Conservation (phyloP, 352 stramenopile species). For the Phytopythium chamaehyphon region DNA sequence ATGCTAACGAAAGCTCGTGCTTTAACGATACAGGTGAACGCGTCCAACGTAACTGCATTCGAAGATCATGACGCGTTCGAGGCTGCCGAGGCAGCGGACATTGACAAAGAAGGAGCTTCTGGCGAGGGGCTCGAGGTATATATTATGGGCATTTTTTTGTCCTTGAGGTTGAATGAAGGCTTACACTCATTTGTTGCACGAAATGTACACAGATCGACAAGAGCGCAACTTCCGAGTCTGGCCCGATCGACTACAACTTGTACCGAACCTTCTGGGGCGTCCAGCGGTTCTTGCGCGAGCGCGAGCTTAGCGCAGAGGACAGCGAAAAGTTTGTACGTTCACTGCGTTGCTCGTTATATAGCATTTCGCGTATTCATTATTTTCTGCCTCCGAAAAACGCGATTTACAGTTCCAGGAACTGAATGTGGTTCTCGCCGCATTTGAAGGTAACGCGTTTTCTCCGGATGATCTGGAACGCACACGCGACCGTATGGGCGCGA, state of each 20-base stretch:
- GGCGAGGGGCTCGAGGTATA: slow-evolving; percentile 26
- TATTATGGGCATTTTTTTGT: too few species aligned
- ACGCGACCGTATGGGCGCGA: slow-evolving; percentile 35
- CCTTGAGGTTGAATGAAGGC: too few species aligned
- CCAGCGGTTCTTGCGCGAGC: slow-evolving; percentile 83
- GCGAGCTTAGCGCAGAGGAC: slow-evolving; percentile 60
- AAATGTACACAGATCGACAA: slow-evolving; percentile 34
- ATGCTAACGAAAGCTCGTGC: neutral
- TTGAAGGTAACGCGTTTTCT: slow-evolving; percentile 85
- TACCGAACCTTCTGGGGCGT: slow-evolving; percentile 91
- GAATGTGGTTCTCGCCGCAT: slow-evolving; percentile 72
- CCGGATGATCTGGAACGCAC: slow-evolving; percentile 73
- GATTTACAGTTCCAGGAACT: slow-evolving; percentile 61
- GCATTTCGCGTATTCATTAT: too few species aligned
- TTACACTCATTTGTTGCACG: neutral
- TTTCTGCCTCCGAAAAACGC: too few species aligned
- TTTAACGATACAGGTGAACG: slow-evolving; percentile 36
- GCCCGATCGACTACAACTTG: slow-evolving; percentile 87
- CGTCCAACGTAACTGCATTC: slow-evolving; percentile 74
- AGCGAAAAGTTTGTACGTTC: slow-evolving; percentile 83
- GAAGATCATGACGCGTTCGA: slow-evolving; percentile 80
- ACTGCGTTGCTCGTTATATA: too few species aligned
- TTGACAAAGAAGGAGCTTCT: slow-evolving; percentile 22
- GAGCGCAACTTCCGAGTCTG: slow-evolving; percentile 31
- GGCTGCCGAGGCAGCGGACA: slow-evolving; percentile 48